Conservation (phyloP, 1,284 basidiomycete genomes). For the Irpex lacteus region DNA sequence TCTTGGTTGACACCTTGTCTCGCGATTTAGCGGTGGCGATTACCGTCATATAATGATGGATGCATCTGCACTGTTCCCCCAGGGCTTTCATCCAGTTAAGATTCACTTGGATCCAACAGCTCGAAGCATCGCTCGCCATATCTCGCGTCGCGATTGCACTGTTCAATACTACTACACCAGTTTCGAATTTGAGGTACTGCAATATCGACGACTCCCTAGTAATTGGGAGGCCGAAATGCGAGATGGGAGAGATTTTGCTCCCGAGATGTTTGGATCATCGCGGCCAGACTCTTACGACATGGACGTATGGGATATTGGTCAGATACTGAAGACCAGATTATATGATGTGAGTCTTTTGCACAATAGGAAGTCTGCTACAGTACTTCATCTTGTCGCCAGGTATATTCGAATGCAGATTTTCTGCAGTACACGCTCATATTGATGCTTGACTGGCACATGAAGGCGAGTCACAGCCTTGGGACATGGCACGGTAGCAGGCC, state of each 20-base stretch:
- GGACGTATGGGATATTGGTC: not conserved
- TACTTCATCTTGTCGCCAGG: not conserved
- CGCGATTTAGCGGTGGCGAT: not conserved
- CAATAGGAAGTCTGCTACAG: not conserved
- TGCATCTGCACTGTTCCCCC: conserved; percentile 1
- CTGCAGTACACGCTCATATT: not conserved
- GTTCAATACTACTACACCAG: conserved; percentile 1
- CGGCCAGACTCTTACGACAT: not conserved
- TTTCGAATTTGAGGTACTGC: not conserved
- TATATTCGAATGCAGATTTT: not conserved
- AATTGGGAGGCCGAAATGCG: not conserved
- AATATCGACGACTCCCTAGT: not conserved
- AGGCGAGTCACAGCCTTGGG: not conserved
- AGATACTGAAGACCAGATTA: not conserved
- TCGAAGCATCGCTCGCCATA: not conserved
- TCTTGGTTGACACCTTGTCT: not conserved
- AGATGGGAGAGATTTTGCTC: not conserved
- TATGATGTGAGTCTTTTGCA: not conserved
- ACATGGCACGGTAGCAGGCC: not conserved
- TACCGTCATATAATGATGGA: conserved; percentile 9
- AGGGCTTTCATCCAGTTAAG: conserved; percentile 7
- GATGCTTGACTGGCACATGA: not conserved
- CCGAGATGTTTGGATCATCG: not conserved
- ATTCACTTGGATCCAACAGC: not conserved
- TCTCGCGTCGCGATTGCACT: not conserved